Evolutionary conservation across 2,329 filamentous ascomycete species (phyloP).

Genomic region (Alternaria longipes): DNA sequence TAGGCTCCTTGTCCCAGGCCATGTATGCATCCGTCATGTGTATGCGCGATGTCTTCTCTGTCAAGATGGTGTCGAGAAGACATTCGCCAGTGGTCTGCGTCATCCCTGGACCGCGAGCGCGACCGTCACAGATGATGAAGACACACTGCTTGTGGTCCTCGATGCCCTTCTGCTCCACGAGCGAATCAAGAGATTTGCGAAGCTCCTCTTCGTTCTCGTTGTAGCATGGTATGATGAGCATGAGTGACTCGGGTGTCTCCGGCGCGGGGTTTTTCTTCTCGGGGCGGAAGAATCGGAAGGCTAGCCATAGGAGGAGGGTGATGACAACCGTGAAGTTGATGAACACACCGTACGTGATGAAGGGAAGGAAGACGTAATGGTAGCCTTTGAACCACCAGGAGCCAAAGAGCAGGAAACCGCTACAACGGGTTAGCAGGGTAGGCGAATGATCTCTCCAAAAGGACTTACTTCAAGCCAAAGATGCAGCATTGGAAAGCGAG

Average conservation of each 20-base stretch:
- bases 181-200: slow-evolving; percentile 57
- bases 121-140: slow-evolving; percentile 61
- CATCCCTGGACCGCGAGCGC: slow-evolving; percentile 59
- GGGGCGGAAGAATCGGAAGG: slow-evolving; percentile 46
- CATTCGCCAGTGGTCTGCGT: slow-evolving; percentile 60
- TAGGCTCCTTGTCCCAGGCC: slow-evolving; percentile 55
- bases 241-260: slow-evolving; percentile 55
- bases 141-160: slow-evolving; percentile 55
- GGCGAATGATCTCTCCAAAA: too few relatives aligned
- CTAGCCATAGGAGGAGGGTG: slow-evolving; percentile 47
- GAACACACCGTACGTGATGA: slow-evolving; percentile 42
- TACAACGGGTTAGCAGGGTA: neutral
- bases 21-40: slow-evolving; percentile 46
- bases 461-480: neutral
- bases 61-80: slow-evolving; percentile 57
- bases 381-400: slow-evolving; percentile 35
- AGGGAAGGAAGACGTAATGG: slow-evolving; percentile 56
- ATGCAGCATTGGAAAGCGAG: neutral
- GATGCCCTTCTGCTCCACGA: slow-evolving; percentile 57
- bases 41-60: slow-evolving; percentile 50
- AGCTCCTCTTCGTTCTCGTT: slow-evolving; percentile 60
- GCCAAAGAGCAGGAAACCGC: slow-evolving; percentile 21
- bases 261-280: slow-evolving; percentile 16
- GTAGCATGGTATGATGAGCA: slow-evolving; percentile 61
- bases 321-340: slow-evolving; percentile 58